Conservation (phyloP, 345 rosid species). For the Euclidium syriacum region DNA sequence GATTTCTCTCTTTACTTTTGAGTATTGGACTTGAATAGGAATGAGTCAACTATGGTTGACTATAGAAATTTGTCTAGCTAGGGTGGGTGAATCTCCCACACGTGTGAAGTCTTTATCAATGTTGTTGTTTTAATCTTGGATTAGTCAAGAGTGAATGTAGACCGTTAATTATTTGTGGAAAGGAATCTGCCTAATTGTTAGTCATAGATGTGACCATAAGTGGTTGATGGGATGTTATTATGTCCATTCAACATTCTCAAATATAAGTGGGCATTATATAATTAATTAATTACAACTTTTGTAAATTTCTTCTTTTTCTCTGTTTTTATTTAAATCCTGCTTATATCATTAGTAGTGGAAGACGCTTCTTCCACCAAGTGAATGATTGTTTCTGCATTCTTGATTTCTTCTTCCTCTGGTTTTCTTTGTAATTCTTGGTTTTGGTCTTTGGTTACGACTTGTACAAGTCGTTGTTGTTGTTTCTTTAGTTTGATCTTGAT, state of each 20-base stretch:
- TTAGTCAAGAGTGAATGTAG: constrained; percentile 8
- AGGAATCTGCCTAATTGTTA: not conserved
- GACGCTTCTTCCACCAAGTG: constrained; percentile 25
- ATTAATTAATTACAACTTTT: not conserved
- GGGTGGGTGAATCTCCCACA: not conserved
- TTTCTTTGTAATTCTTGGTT: not conserved
- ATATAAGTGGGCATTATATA: not conserved
- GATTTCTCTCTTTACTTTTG: not conserved
- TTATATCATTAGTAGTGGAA: constrained; percentile 12
- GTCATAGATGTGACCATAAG: not conserved
- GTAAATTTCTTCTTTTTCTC: not conserved
- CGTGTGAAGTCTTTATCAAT: constrained; percentile 7
- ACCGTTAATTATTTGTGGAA: constrained; percentile 4
- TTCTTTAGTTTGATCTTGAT: constrained; percentile 3
- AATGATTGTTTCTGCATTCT: constrained; percentile 15
- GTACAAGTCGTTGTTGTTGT: constrained; percentile 35
- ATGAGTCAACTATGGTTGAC: constrained; percentile 7
- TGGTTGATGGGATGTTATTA: not conserved
- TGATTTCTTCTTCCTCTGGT: not conserved
- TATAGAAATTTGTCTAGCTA: not conserved
- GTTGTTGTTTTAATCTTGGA: not conserved
- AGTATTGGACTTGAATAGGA: not conserved
- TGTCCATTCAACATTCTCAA: constrained; percentile 15
- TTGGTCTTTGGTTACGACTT: constrained; percentile 28
- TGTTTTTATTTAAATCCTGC: constrained; percentile 12